Conservation (phyloP, 805 yeast species). For the Wickerhamomyces queroliae region DNA sequence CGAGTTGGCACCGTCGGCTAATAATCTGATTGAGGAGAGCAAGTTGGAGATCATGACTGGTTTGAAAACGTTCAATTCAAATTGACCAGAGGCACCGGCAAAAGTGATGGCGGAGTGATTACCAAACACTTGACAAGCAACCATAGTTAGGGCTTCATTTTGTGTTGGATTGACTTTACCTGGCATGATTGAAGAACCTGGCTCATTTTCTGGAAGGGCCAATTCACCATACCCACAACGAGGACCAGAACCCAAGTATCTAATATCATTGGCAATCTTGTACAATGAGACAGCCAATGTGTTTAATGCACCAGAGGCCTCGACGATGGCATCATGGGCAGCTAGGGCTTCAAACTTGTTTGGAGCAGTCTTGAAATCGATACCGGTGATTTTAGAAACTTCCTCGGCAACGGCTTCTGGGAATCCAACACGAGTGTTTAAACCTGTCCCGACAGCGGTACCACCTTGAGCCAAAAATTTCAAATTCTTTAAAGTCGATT, state of each 20-base stretch:
- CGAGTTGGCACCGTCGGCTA: conserved; percentile 85
- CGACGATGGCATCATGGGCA: conserved; percentile 97
- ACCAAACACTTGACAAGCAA: conserved; percentile 96
- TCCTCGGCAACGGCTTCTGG: conserved; percentile 82
- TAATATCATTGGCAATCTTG: conserved; percentile 97
- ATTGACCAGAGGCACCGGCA: conserved; percentile 98
- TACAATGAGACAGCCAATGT: conserved; percentile 88
- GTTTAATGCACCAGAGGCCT: conserved; percentile 95
- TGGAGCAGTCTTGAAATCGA: conserved; percentile 90
- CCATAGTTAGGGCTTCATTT: conserved; percentile 98
- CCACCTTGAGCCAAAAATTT: conserved; percentile 96
- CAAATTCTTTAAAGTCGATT: conserved; percentile 68
- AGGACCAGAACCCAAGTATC: conserved; percentile 98
- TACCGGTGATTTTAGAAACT: conserved; percentile 82
- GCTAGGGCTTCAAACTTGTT: conserved; percentile 99
- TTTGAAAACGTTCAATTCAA: conserved; percentile 96
- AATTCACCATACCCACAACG: conserved; percentile 99
- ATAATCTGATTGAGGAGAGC: conserved; percentile 77
- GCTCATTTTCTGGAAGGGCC: conserved; percentile 94
- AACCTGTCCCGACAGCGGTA: conserved; percentile 98
- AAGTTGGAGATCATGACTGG: conserved; percentile 92
- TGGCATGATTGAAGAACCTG: conserved; percentile 99
- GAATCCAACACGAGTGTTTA: conserved; percentile 89
- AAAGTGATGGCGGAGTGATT: conserved; percentile 92
- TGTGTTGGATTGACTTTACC: conserved; percentile 99